These are phyloP conservation scores for Hysterangium stoloniferum DNA, from an alignment of 768 basidiomycete species.

Conservation along the genomic window DNA sequence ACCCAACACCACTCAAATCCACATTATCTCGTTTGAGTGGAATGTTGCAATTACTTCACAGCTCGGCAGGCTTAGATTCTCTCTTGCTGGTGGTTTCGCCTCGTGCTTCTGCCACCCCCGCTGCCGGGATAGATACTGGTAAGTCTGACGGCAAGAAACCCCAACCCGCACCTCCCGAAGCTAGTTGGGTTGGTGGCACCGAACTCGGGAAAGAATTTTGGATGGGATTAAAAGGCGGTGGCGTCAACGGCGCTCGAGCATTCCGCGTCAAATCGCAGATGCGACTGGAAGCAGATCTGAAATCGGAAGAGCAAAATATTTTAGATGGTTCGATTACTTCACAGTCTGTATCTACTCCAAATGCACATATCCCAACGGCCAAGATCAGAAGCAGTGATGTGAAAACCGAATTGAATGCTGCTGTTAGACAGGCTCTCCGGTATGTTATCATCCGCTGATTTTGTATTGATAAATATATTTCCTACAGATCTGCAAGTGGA, in stretches of 20 bases:
- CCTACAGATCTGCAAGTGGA: conserved; percentile 43
- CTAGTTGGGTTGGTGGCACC: conserved; percentile 59
- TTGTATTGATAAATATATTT: neutral
- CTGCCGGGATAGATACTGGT: neutral
- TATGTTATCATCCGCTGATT: conserved; percentile 18
- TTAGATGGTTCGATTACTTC: neutral
- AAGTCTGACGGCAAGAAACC: neutral
- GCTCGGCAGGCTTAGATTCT: conserved; percentile 46
- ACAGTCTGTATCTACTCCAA: neutral
- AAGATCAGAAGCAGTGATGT: conserved; percentile 19
- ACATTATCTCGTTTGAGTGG: conserved; percentile 13
- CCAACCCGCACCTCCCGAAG: conserved; percentile 27
- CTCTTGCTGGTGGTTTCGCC: conserved; percentile 58
- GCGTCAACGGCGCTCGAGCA: conserved; percentile 45
- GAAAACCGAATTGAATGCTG: conserved; percentile 51
- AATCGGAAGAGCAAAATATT: neutral
- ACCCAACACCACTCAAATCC: neutral
- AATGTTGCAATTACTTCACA: conserved; percentile 45
- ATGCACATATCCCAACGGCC: conserved; percentile 19
- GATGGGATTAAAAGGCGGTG: conserved; percentile 52
- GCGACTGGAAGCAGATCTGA: neutral
- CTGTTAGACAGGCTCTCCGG: conserved; percentile 48
- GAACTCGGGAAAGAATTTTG: conserved; percentile 57
- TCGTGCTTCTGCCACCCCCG: neutral
- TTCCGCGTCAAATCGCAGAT: conserved; percentile 33